These are phyloP conservation scores for Diaporthe citriasiana DNA, from an alignment of 2,329 filamentous ascomycete species.

Conservation along the genomic window DNA sequence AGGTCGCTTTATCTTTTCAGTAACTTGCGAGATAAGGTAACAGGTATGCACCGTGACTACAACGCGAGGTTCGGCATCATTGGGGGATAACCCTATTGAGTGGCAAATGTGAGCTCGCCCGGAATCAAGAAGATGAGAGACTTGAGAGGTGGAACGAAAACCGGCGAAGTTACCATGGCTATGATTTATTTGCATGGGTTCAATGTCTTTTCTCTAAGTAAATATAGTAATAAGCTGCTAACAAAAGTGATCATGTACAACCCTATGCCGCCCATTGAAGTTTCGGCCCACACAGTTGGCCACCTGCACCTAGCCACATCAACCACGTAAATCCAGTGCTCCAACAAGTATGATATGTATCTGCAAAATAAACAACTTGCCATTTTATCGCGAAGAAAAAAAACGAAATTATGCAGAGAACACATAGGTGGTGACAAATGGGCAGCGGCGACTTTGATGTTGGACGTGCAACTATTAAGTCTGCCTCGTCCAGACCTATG, in stretches of 20 bases:
- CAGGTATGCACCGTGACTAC: neutral
- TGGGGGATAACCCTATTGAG: neutral
- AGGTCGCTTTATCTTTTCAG: neutral
- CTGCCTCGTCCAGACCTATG: no score
- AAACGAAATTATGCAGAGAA: neutral
- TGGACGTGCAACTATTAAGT: neutral
- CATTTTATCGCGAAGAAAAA: neutral
- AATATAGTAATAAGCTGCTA: neutral
- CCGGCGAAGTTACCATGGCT: no score
- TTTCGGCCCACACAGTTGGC: neutral
- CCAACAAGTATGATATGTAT: neutral
- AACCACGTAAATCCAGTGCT: neutral
- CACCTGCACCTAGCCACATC: neutral
- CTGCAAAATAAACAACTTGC: neutral
- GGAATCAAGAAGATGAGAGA: neutral
- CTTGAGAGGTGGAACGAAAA: neutral
- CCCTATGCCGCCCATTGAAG: neutral
- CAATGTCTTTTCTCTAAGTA: neutral
- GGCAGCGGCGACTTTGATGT: neutral
- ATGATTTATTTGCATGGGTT: neutral
- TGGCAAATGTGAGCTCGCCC: neutral
- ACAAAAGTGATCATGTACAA: neutral
- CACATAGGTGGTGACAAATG: neutral
- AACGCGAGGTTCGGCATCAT: neutral
- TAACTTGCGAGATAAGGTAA: no score